Evolutionary conservation across 352 stramenopile genomes (phyloP), one percentile per base, ranked within the genome.

Genomic region (Phytophthora cryptogea): DNA sequence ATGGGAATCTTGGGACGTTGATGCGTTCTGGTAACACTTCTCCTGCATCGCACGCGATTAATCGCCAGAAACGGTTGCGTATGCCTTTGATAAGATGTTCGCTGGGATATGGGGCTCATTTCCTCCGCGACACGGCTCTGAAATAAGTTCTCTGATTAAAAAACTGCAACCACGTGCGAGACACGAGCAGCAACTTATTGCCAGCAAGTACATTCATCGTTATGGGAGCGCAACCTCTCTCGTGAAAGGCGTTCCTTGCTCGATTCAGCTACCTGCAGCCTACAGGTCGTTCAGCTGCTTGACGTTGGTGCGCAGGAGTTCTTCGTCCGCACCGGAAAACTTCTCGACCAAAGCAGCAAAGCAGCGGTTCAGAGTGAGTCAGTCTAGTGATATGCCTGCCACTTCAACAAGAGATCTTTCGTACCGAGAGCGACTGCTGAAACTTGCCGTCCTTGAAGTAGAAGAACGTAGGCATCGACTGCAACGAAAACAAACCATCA

Each of bases 381-480:
- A 53, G 26, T 41, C 42, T 63, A 57, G 13, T 54, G 20, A 23
- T 44, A 8, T 35, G 37, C n/a, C 3, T 37, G 3, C 46, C 35
- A 32, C 32, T 43, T 37, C 20, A 58, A 42, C 6, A 32, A 20
- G 2, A 48, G 32, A 17, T 11, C 10, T 20, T 23, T 14, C 35
- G 13, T 69, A 95, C 86, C 74, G 83, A 93, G 35, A 95, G 79
- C 14, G 79, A 72, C 41, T 84, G 80, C 69, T 90, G 78, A 11
- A 92, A 73, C 42, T 90, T 80, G 62, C 84, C 86, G 55, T 94
- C 72, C 32, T 88, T 70, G 60, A 94, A 94, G 62, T 87, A 87
- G 50, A 86, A 91, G 70, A 95, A 95, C 44, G 86, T 95, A 14
- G 86, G 86, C 86, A 95, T 95, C 50, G 86, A 93, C 86, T 95